Conservation (phyloP, 352 stramenopile genomes). For the Globisporangium radiosum region DNA sequence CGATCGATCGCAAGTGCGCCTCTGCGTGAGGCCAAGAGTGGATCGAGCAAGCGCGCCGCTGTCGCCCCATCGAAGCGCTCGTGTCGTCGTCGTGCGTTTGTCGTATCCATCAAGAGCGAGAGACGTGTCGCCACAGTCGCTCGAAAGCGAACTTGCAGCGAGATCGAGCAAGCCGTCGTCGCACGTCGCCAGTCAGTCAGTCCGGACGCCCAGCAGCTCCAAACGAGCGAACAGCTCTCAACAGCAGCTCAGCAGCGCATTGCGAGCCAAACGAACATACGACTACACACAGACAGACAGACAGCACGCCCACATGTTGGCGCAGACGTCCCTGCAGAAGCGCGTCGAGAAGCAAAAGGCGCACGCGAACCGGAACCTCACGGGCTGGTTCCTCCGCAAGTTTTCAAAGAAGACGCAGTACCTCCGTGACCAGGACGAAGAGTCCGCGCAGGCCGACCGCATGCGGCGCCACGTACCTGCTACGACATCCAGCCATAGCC, state of each 20-base stretch:
- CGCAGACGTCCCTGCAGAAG: constrained; percentile 30
- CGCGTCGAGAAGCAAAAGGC: constrained; percentile 50
- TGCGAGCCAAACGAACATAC: neutral
- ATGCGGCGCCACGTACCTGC: constrained; percentile 16
- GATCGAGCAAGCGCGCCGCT: neutral
- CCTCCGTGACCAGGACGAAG: constrained; percentile 54
- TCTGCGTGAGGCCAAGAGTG: no score
- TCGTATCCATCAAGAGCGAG: constrained; percentile 5
- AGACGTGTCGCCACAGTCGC: constrained; percentile 3
- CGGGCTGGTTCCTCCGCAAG: constrained; percentile 64
- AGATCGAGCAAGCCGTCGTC: neutral
- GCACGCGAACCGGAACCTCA: constrained; percentile 48
- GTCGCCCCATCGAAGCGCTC: no score
- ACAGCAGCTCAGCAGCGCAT: neutral
- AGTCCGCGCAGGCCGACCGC: constrained; percentile 27
- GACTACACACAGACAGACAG: neutral
- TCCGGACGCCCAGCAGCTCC: neutral
- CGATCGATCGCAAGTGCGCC: constrained; percentile 6
- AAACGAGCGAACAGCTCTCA: neutral
- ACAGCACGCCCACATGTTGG: constrained; percentile 7
- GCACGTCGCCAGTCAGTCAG: constrained; percentile 1
- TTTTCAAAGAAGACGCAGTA: constrained; percentile 59
- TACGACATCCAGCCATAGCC: neutral
- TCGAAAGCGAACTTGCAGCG: neutral
- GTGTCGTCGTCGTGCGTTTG: neutral